Base-by-base conservation (phyloP, 1,139 yeast genomes). In the Lizanozyma gosingica region DNA sequence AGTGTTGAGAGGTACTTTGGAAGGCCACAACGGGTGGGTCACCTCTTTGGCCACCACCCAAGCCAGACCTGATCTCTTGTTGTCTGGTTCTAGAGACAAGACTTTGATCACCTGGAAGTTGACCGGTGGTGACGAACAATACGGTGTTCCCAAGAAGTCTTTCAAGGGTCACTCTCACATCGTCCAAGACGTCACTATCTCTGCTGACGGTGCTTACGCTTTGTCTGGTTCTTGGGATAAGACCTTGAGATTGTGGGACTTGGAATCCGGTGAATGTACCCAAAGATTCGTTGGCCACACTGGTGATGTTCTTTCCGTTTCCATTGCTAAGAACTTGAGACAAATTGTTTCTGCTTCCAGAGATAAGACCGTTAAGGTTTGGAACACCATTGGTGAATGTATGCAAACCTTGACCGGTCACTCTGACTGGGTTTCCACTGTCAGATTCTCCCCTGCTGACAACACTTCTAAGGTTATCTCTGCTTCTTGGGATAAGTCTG, bases 371-470 rank as follows among this genome's bases (percentile, higher is more conserved):
- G 90, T 92, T 74, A 90, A 87, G 81, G 90, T 92, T 75, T 92
- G 98, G 98, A 90, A 94, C 84, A 87, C 95, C 76, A 78, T 88
- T 65, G 99, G 98, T 80, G 88, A 86, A 70, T 88, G 96, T 81
- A 83, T 86, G 80, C 83, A 84, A 76, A 87, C 97, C 63, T 83
- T 90, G 73, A 69, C 77, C 59, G 94, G 95, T 60, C 98, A 92
- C 94, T 66, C 80, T 67, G 99, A 92, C 87, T 92, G 99, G 99
- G 97, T 90, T 62, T 86, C 97, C 53, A 80, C 95, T 60, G 98
- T 90, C 62, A 86, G 96, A 81, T 85, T 88, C 79, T 81, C 87
- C 57, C 95, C 96, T 61, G 80, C 83, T 65, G 77, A 72, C 54
- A 73, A 73, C 59, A 63, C 78, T 48, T 71, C 85, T 56, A 78